Evolutionary conservation across 805 yeast genomes (phyloP).

Genomic region (Barnettozyma populi): DNA sequence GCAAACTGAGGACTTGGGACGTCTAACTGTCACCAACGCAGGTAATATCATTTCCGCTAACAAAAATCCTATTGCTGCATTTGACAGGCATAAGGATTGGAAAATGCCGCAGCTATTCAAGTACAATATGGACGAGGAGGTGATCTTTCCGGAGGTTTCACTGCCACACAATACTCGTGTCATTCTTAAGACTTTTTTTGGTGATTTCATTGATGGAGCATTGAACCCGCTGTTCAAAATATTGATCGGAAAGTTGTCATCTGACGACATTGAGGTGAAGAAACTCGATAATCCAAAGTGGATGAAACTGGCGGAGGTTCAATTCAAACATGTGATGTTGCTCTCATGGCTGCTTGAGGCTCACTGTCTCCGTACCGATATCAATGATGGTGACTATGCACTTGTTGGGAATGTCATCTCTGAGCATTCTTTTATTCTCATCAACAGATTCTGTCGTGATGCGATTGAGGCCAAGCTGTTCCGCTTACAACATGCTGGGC

Average conservation of each 20-base stretch:
- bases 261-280: slow-evolving; percentile 23
- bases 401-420: slow-evolving; percentile 52
- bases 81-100: slow-evolving; percentile 72
- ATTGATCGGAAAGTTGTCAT: slow-evolving; percentile 42
- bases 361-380: slow-evolving; percentile 39
- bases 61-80: slow-evolving; percentile 48
- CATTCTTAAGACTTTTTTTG: slow-evolving; percentile 35
- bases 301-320: background rate
- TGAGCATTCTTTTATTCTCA: slow-evolving; percentile 53
- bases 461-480: slow-evolving; percentile 41
- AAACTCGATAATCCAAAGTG: background rate
- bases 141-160: slow-evolving; percentile 25
- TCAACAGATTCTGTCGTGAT: slow-evolving; percentile 35
- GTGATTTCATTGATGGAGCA: slow-evolving; percentile 64
- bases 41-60: slow-evolving; percentile 46
- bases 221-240: slow-evolving; percentile 61
- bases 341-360: slow-evolving; percentile 73
- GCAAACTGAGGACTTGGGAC: slow-evolving; percentile 50
- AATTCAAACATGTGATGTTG: slow-evolving; percentile 48
- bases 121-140: slow-evolving; percentile 26
- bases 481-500: slow-evolving; percentile 63
- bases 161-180: slow-evolving; percentile 13
- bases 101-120: slow-evolving; percentile 31
- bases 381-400: slow-evolving; percentile 30
- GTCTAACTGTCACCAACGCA: slow-evolving; percentile 71